phyloP scores from a whole-genome alignment of 2,329 filamentous ascomycete genomes.

The Clonostachys sp. region DNA sequence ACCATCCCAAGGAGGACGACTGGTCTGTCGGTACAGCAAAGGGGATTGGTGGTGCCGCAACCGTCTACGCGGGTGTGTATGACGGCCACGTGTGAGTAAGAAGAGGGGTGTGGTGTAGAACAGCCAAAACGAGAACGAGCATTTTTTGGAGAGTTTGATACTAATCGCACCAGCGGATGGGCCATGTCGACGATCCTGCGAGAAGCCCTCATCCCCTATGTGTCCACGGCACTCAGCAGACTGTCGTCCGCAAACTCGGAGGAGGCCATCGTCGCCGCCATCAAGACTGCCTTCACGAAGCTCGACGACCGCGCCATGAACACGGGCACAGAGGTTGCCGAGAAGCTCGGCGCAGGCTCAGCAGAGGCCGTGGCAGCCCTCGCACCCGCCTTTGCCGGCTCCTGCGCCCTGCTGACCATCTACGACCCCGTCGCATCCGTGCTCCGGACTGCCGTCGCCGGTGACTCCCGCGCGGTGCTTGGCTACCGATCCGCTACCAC shows the following conservation, averaged over 20 bases:
- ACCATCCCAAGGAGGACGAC: conserved; percentile 26
- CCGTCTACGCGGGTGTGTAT: conserved; percentile 32
- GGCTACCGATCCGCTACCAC: conserved; percentile 36
- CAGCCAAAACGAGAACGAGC: background rate
- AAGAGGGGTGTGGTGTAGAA: background rate
- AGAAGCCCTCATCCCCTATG: conserved; percentile 31
- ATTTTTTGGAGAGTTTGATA: background rate
- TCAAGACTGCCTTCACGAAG: conserved; percentile 52
- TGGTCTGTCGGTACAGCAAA: conserved; percentile 22
- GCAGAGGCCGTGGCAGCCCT: conserved; percentile 21
- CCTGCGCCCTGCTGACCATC: conserved; percentile 59
- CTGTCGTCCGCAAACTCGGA: conserved; percentile 27
- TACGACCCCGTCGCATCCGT: conserved; percentile 50
- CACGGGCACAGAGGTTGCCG: conserved; percentile 22
- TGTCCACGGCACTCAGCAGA: conserved; percentile 25
- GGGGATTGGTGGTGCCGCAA: conserved; percentile 16
- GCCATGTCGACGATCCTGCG: conserved; percentile 34
- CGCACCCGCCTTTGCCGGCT: conserved; percentile 40
- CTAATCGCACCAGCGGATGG: conserved; percentile 23
- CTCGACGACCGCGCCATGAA: conserved; percentile 52
- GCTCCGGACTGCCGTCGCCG: conserved; percentile 60
- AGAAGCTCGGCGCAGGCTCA: conserved; percentile 17
- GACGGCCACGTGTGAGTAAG: conserved; percentile 42
- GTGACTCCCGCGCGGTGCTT: conserved; percentile 64
- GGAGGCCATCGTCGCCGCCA: conserved; percentile 44